Base-by-base conservation (phyloP, 371 early-diverging fungal species). In the Mucor plumbeus region DNA sequence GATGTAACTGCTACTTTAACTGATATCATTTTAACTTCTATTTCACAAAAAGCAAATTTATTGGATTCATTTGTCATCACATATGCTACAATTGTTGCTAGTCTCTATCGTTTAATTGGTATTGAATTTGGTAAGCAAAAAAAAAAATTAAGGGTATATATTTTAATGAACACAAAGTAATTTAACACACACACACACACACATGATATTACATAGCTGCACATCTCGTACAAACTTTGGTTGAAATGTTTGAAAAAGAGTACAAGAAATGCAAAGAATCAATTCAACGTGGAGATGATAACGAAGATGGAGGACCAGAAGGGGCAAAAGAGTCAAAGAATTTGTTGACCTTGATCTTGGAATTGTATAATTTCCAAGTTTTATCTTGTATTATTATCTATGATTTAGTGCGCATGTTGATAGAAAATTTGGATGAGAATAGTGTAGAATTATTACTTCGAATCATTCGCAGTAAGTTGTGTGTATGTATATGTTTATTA, bases 281-380 rank as follows among this genome's bases (percentile, higher is more conserved):
- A 4, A 70, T 71, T n/a, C 41, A 75, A 7, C 70, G 62, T 15
- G 77, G 79, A 26, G 74, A 77, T 66, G 69, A 71, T 61, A 72
- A 72, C 68, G 81, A 84, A 47, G 77, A 79, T 39, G 81, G 80
- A 70, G 80, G 77, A 41, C 76, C 75, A 9, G 69, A 76, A 8
- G 86, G 85, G 3, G 82, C 85, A 57, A 91, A 88, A 75, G 89
- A 89, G 60, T 87, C 90, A 65, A 88, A 84, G 26, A 97, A 97
- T 70, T 70, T 97, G 65, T 81, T 93, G 44, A 91, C 92, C 8
- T 81, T 97, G 50, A 79, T 93, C 34, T 85, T 94, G 5, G 94
- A 92, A 68, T 76, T 97, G 54, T 98, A 98, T 84, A 94, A 95
- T 76, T 95, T 97, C 74, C 88, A 92, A 65, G 93, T 94, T 17